These are phyloP conservation scores for Fusarium aywerte DNA, from an alignment of 2,329 filamentous ascomycete genomes.

Conservation along the genomic window DNA sequence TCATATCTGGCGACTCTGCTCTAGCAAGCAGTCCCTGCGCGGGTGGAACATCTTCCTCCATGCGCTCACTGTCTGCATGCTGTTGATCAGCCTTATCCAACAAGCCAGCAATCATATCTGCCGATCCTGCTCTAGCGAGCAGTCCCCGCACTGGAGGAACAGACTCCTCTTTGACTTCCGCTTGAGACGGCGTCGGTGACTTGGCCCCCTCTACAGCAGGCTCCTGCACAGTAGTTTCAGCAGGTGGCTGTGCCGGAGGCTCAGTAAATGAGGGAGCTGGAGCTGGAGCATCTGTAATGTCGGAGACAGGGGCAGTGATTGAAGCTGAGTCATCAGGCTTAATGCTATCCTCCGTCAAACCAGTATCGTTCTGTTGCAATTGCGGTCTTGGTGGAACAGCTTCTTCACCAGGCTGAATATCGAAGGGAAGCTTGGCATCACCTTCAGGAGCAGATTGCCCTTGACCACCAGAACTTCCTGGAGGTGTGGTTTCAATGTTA, in stretches of 20 bases:
- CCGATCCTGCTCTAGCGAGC: conserved; percentile 16
- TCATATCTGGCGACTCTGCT: conserved; percentile 51
- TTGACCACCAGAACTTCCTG: conserved; percentile 44
- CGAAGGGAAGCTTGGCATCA: conserved; percentile 45
- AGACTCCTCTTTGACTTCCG: conserved; percentile 33
- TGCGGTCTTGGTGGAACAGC: conserved; percentile 35
- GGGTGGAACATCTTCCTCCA: conserved; percentile 1
- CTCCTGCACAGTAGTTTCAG: conserved; percentile 33
- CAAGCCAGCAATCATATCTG: conserved; percentile 59
- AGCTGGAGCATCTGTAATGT: conserved; percentile 47
- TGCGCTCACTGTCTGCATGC: conserved; percentile 24
- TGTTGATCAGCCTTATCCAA: conserved; percentile 59
- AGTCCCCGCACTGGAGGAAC: conserved; percentile 48
- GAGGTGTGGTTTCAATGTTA: conserved; percentile 52
- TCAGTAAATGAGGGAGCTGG: conserved; percentile 38
- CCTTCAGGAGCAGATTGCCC: conserved; percentile 40
- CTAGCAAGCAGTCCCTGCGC: no score
- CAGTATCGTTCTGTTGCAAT: conserved; percentile 48
- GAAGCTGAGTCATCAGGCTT: conserved; percentile 55
- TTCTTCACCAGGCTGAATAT: conserved; percentile 39
- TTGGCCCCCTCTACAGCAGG: conserved; percentile 31
- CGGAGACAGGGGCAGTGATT: conserved; percentile 45
- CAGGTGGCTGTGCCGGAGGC: conserved; percentile 20
- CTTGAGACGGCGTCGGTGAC: conserved; percentile 34
- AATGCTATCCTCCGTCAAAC: conserved; percentile 53